Conservation (phyloP, 495 filamentous ascomycete genomes). For the Oidiodendron maius region DNA sequence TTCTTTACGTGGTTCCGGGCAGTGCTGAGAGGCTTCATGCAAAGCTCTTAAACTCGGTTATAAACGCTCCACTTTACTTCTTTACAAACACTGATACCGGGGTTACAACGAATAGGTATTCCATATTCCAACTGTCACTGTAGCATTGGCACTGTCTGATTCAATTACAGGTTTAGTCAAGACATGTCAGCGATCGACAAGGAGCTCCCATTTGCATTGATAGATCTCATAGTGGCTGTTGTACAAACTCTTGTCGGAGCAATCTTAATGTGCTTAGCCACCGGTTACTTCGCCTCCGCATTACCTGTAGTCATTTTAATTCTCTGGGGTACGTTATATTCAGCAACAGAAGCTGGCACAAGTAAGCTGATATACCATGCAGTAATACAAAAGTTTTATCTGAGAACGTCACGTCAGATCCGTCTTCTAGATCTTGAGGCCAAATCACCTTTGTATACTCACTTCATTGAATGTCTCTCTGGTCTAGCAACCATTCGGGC, state of each 20-base stretch:
- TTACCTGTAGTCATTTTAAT: neutral
- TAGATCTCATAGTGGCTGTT: slow-evolving; percentile 6
- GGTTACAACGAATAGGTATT: slow-evolving; percentile 22
- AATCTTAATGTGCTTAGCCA: slow-evolving; percentile 9
- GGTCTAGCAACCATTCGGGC: slow-evolving; percentile 45
- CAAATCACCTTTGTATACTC: slow-evolving; percentile 31
- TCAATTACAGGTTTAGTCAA: slow-evolving; percentile 25
- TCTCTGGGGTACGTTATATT: slow-evolving; percentile 6
- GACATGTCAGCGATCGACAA: slow-evolving; percentile 27
- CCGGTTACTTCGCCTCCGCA: neutral
- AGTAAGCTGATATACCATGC: slow-evolving; percentile 33
- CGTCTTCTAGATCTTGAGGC: slow-evolving; percentile 49
- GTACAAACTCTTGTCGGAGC: slow-evolving; percentile 9
- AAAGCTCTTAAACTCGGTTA: neutral
- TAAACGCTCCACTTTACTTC: neutral
- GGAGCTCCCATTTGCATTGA: slow-evolving; percentile 12
- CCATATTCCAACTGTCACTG: neutral
- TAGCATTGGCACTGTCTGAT: neutral
- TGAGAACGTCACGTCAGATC: slow-evolving; percentile 54
- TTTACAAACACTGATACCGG: slow-evolving; percentile 28
- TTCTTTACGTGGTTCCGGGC: neutral
- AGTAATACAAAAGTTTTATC: slow-evolving; percentile 50
- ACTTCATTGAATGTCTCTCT: slow-evolving; percentile 40
- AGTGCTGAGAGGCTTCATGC: neutral
- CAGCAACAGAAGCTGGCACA: slow-evolving; percentile 19